These are phyloP conservation scores for Plasmopara viticola DNA, from an alignment of 352 stramenopile genomes.

Conservation along the genomic window DNA sequence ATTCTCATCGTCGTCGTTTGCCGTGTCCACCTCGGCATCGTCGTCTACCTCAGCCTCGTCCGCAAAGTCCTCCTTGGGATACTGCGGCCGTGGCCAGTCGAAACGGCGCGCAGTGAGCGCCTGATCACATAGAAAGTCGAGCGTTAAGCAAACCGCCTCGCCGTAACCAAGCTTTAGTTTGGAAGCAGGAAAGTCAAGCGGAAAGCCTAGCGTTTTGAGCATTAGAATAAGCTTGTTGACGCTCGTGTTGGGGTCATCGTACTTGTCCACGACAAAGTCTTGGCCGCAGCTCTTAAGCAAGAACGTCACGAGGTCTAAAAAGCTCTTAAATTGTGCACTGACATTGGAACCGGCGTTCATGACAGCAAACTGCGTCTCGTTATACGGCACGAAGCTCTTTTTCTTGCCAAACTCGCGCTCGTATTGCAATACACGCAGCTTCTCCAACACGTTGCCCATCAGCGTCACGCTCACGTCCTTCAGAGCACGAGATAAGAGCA, in stretches of 20 bases:
- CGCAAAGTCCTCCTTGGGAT: constrained; percentile 78
- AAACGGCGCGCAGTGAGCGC: constrained; percentile 57
- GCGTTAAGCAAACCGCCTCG: constrained; percentile 60
- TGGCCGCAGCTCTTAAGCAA: constrained; percentile 74
- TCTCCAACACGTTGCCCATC: constrained; percentile 82
- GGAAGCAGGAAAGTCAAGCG: constrained; percentile 71
- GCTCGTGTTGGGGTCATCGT: constrained; percentile 82
- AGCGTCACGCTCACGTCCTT: constrained; percentile 73
- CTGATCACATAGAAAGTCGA: constrained; percentile 83
- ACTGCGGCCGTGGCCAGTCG: constrained; percentile 56
- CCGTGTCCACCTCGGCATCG: constrained; percentile 48
- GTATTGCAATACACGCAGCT: constrained; percentile 74
- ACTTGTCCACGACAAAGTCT: constrained; percentile 83
- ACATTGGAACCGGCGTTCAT: constrained; percentile 39
- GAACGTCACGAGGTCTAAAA: constrained; percentile 64
- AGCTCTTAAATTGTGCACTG: constrained; percentile 75
- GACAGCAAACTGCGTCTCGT: constrained; percentile 67
- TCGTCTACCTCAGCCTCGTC: constrained; percentile 75
- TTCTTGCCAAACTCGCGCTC: constrained; percentile 78
- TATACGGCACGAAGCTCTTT: constrained; percentile 63
- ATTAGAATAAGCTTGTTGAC: constrained; percentile 85
- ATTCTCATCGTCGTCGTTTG: constrained; percentile 41
- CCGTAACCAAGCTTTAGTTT: constrained; percentile 75
- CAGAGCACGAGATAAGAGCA: background rate
- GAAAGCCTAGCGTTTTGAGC: constrained; percentile 76